Evolutionary conservation across 2,329 filamentous ascomycete species (phyloP), one percentile per base, ranked within the genome.

Genomic region (Neocucurbitaria cava): DNA sequence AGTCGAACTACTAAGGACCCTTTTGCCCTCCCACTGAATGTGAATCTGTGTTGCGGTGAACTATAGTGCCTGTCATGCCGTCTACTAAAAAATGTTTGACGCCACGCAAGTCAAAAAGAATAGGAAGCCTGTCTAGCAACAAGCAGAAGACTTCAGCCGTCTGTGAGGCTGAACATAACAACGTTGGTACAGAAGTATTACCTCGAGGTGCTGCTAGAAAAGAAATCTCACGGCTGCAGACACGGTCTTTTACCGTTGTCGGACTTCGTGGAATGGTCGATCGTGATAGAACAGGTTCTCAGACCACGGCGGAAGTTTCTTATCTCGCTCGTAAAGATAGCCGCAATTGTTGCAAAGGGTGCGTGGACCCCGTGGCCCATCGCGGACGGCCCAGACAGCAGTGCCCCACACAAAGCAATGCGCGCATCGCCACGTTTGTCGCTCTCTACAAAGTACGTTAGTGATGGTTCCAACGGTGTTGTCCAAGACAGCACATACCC

Each of bases 331-430:
- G 73, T 90, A 97, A 18, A 94, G 79, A 65, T 93, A 88, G 52
- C 92, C 94, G 74, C 94, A 98, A 74, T 96, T 97, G 77, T 93
- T 90, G 79, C 94, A 98, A 3, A 98, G 85, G 26, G 91, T 89
- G 77, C 91, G 89, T 60, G 90, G 85, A 49, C 93, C 94, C 49
- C 85, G 82, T 13, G 95, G 95, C 21, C 95, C 95, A 77, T 98
- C 93, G 66, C 95, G 84, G 3, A 98, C 94, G 44, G 91, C 93
- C 95, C 95, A 99, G 8, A 97, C 92, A 24, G 92, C 90, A 44
- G 89, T 89, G 15, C 94, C 95, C 87, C 90, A 94, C 30, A 97
- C 87, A 56, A 84, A 83, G 75, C 95, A 99, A 76, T 98, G 94
- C 40, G 82, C 82, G 77, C 95, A 99, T 58, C 91, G 86, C 95